Evolutionary conservation across 1,284 basidiomycete genomes (phyloP), one percentile per base, ranked within the genome.

Genomic region (Irpex rosettiformis): DNA sequence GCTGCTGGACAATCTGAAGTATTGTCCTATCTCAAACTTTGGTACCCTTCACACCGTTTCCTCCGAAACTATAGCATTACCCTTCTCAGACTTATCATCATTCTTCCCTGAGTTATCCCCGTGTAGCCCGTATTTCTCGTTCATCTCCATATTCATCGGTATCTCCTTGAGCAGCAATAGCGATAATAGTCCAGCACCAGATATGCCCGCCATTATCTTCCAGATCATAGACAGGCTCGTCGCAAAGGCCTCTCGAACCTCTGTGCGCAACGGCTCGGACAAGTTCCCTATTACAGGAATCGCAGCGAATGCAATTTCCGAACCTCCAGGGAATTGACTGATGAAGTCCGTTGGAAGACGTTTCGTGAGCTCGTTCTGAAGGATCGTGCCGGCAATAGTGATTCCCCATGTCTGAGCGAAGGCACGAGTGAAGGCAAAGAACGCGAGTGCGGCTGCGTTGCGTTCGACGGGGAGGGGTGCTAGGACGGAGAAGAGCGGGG

Each of bases 401-500:
- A 65, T 61, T 16, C 63, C 63, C 63, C 63, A 65, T 29, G 63
- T 62, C 62, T 67, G 66, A 1, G 68, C 66, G 51, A 69, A 73
- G 3, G 68, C 56, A 13, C 72, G 70, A 21, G 67, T 56, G 65
- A 73, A 73, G 40, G 66, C 64, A 56, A 67, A 67, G 63, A 73
- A 70, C 0, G 72, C 69, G 25, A 73, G 63, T 1, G 73, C 70
- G 7, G 65, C 48, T 4, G 72, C 71, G 37, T 64, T 69, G 4
- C 65, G 57, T 6, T 57, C 53, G 10, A 73, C 62, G 0, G 72
- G 70, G 1, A 73, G 64, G 0, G 73, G 73, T 1, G 73, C 72
- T 18, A 75, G 69, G 16, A 74, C 65, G 2, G 75, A 67, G 62
- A 76, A 76, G 49, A 65, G 53, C 11, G 67, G 67, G 22, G 60